Conservation (phyloP, 192 early-diverging fungal genomes). For the Polychytrium aggregatum region DNA sequence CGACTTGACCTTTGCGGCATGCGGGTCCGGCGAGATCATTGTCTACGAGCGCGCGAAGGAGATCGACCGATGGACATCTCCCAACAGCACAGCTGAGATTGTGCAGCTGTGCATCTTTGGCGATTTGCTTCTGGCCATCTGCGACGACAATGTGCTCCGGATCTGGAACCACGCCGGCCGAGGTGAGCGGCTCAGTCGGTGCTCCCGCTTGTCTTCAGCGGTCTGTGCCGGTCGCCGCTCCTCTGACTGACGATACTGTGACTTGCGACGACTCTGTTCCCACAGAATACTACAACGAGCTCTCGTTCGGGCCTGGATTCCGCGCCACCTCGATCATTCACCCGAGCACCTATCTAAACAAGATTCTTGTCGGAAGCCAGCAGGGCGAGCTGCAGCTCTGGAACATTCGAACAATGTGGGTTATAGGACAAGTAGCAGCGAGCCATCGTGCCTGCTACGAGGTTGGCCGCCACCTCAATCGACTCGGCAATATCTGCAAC, state of each 20-base stretch:
- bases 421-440: too few species aligned
- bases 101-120: conserved; percentile 63
- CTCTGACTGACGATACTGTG: conserved; percentile 1
- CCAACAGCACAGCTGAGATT: conserved; percentile 31
- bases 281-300: conserved; percentile 55
- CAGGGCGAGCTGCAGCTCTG: conserved; percentile 88
- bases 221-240: not conserved
- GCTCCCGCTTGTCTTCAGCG: not conserved
- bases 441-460: too few species aligned
- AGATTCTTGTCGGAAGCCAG: conserved; percentile 74
- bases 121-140: conserved; percentile 59
- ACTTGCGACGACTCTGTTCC: conserved; percentile 1
- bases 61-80: conserved; percentile 23
- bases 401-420: conserved; percentile 69
- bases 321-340: conserved; percentile 68
- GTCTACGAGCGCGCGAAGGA: conserved; percentile 60
- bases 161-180: conserved; percentile 64
- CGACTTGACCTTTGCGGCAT: conserved; percentile 66
- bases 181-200: conserved; percentile 25
- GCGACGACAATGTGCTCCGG: conserved; percentile 67
- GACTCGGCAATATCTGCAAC: conserved; percentile 5
- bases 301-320: conserved; percentile 67
- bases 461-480: conserved; percentile 1
- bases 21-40: conserved; percentile 44
- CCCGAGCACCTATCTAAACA: conserved; percentile 96